Evolutionary conservation across 352 stramenopile species (phyloP), one percentile per base, ranked within the genome.

Genomic region (Globisporangium uncinulatum): DNA sequence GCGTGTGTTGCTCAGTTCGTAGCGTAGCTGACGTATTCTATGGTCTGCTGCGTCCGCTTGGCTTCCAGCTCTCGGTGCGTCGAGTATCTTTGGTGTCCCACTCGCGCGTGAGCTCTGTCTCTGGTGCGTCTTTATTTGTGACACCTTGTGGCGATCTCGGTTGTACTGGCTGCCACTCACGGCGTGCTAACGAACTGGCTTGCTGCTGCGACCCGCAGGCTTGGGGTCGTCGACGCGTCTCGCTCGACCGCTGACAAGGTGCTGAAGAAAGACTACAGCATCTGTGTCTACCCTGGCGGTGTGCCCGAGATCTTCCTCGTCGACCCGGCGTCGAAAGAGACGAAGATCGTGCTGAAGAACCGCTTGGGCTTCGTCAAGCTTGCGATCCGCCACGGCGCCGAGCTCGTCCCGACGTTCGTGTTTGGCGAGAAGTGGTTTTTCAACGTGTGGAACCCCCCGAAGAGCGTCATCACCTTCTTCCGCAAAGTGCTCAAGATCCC

Each of bases 361-460:
- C 79, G 83, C n/a, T 53, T 92, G 41, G 83, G 83, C 15, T 92
- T 92, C 44, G 73, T 92, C 63, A 92, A 90, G 61, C 66, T 92
- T 29, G 83, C 83, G 44, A 87, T 92, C 51, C 78, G 76, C 34
- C 78, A 92, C 43, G 79, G 79, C 13, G 83, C 79, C 1, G 76
- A 90, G 21, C 73, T 92, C 53, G 83, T 92, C 21, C 83, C 83
- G 6, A 81, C 68, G 14, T 90, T 90, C 48, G 83, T 90, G 13
- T 92, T 92, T 52, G 73, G 73, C 50, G 83, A 92, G 56, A 92
- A 92, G 67, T 90, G 68, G 60, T 70, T 90, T 17, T 90, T 89
- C 41, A 45, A 20, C 20, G 53, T 59, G 29, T 59, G 53, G 53
- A 51, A 19, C 44, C 53, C 53, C 6, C 41, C 53, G 13, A 59